Base-by-base conservation (phyloP, 2,329 filamentous ascomycete genomes). In the Hymenoscyphus infarciens region DNA sequence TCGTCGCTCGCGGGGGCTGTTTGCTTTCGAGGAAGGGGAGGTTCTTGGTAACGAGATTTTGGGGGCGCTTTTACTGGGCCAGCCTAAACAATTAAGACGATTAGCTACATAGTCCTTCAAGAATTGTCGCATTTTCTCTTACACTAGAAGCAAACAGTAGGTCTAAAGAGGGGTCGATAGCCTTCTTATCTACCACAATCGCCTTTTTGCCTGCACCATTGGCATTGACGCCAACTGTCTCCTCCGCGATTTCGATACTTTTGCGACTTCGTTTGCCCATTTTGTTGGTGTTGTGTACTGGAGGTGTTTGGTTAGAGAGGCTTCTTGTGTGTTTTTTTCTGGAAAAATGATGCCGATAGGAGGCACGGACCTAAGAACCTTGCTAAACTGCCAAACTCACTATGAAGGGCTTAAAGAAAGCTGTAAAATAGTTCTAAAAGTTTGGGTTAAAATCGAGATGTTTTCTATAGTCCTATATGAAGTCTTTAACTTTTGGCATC, bases 71-170 rank as follows among this genome's bases (percentile, higher is more conserved):
- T 71, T 15, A 77, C 74, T 53, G 75, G 75, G 3, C 75, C 75
- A 52, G 75, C 72, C 73, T 75, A 57, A 49, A 39, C 49, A 19
- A 33, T 57, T 29, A 49, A 53, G 57, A 53, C n/a, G 39, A 52
- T 57, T 56, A 61, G 29, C 29, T 52, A 27, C 22, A 53, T 53
- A 11, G 52, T 15, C 56, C 19, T 7, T 5, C 53, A 27, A 45
- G n/a, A 27, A n/a, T 25, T 2, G 13, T 49, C 22, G 56, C 29
- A 35, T 45, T 82, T 11, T 10, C 11, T 5, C 87, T 78, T 82
- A 91, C 89, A 80, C 89, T 92, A 62, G 82, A 80, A 62, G 87
- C 82, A 77, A 92, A 92, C 45, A 92, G 81, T 65, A 87, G 86
- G 71, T 87, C 82, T 68, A 92, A 79, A 61, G 81, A 78, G 74